Evolutionary conservation across 1,284 basidiomycete species (phyloP), one percentile per base, ranked within the genome.

Genomic region (Inonotus obliquus): DNA sequence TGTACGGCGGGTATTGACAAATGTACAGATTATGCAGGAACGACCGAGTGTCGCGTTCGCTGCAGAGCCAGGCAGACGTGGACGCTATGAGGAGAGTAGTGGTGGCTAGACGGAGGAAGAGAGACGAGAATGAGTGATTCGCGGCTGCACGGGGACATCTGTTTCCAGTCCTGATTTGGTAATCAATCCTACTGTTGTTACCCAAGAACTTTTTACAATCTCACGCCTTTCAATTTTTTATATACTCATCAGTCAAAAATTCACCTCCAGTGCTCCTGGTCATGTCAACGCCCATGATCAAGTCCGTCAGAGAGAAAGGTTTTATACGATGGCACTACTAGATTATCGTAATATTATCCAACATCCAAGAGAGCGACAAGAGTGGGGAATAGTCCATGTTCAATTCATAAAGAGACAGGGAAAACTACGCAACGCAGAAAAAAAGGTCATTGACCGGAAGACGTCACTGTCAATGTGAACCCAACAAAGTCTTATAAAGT

Each of bases 401-500:
- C 41, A n/a, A 44, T 7, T 6, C 17, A n/a, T 11, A n/a, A 44
- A 14, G 19, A 44, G n/a, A 44, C 5, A 1, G 41, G 11, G 2
- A 9, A 44, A 39, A 39, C 41, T 51, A 37, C 35, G 14, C 49
- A 56, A 58, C 61, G 35, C 56, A 52, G 48, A 59, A 45, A 59
- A 57, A 49, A 58, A 38, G 41, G 58, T 48, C 57, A 44, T 47
- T 21, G 56, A 47, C 48, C 14, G 48, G 41, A 48, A 27, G 19
- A n/a, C 38, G 44, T 35, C 29, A 32, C n/a, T 49, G 54, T 63
- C 59, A 27, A 41, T 35, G 48, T 44, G 45, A 59, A 39, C 53
- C 62, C n/a, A 37, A 57, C 38, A 64, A 61, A 59, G 14, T 54
- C 62, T 25, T 32, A 53, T 41, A 54, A 54, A 38, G 38, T 51